Evolutionary conservation across 2,329 filamentous ascomycete species (phyloP).

Genomic region (Aspergillus udagawae): DNA sequence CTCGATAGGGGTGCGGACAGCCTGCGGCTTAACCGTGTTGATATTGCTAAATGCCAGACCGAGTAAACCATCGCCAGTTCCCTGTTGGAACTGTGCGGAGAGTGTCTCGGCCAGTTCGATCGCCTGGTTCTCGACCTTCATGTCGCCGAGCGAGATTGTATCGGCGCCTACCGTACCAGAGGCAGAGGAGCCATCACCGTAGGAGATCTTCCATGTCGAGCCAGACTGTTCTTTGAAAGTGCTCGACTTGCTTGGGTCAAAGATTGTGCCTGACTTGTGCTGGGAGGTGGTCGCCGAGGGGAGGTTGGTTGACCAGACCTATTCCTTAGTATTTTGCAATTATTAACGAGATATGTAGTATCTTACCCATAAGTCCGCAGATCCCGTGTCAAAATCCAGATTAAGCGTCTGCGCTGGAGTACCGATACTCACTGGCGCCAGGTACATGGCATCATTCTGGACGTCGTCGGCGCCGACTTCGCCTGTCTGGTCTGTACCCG

Average conservation of each 20-base stretch:
- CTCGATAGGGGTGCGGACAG: constrained; percentile 60
- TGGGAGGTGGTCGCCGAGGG: constrained; percentile 32
- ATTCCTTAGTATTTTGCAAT: neutral
- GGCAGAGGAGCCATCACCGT: constrained; percentile 65
- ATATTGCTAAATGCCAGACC: constrained; percentile 63
- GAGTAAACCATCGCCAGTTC: constrained; percentile 60
- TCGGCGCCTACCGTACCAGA: constrained; percentile 64
- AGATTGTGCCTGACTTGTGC: constrained; percentile 37
- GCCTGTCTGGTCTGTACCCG: constrained; percentile 35
- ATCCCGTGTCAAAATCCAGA: constrained; percentile 68
- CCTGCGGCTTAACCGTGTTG: constrained; percentile 57
- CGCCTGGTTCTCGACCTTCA: constrained; percentile 58
- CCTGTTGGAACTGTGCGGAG: constrained; percentile 54
- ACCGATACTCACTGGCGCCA: constrained; percentile 62
- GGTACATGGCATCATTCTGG: constrained; percentile 64
- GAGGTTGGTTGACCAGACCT: constrained; percentile 52
- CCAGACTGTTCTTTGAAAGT: constrained; percentile 52
- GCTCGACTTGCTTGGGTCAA: constrained; percentile 57
- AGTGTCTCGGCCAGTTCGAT: constrained; percentile 61
- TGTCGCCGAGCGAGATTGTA: constrained; percentile 57
- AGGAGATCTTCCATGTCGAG: constrained; percentile 61
- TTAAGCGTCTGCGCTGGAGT: constrained; percentile 59
- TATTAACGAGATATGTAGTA: constrained; percentile 5
- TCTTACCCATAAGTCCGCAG: constrained; percentile 64
- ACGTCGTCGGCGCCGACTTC: constrained; percentile 59